phyloP scores from a whole-genome alignment of 2,329 filamentous ascomycete species.

The Trichophyton rubrum region DNA sequence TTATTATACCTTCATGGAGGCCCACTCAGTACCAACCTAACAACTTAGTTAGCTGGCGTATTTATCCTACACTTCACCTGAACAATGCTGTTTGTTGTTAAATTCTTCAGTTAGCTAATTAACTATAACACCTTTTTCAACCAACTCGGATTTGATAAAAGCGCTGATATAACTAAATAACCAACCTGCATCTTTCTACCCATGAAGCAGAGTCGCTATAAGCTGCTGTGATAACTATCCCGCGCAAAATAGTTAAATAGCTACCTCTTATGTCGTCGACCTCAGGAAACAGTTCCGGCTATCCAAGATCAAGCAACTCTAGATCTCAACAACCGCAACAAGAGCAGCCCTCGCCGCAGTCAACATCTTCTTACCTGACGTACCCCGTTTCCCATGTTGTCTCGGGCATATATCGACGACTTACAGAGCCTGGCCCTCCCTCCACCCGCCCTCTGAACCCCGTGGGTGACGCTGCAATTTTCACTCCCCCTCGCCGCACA shows the following conservation, averaged over 20 bases:
- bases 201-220: background rate
- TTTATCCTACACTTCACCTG: background rate
- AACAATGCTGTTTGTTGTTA: background rate
- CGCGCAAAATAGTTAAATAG: background rate
- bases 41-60: background rate
- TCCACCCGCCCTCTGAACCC: constrained; percentile 14
- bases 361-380: constrained; percentile 37
- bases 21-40: background rate
- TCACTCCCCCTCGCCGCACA: constrained; percentile 48
- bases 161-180: background rate
- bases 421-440: constrained; percentile 34
- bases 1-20: background rate
- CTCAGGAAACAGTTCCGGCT: background rate
- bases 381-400: constrained; percentile 42
- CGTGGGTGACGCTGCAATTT: constrained; percentile 39
- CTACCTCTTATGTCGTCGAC: constrained; percentile 3
- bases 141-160: background rate
- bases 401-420: constrained; percentile 55
- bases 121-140: background rate
- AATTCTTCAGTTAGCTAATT: background rate
- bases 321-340: constrained; percentile 4
- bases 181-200: background rate
- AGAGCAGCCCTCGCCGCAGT: constrained; percentile 17
- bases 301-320: background rate
- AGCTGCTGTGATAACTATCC: background rate